These are phyloP conservation scores for Petunia hybrid DNA, from an alignment of 305 asterid species.

Conservation along the genomic window DNA sequence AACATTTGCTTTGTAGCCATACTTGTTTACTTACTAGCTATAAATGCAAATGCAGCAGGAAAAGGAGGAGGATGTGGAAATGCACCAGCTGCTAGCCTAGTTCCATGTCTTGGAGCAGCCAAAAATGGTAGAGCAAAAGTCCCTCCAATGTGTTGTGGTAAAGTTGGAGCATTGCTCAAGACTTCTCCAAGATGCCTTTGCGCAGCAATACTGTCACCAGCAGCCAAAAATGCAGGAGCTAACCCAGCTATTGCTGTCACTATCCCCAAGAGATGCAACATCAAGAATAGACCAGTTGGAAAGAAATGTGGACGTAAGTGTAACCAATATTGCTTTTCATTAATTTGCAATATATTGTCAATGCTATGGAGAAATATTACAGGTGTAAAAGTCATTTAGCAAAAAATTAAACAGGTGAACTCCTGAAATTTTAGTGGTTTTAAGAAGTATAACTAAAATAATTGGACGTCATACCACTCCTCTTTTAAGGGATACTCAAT, in stretches of 20 bases:
- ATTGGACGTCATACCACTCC: no score
- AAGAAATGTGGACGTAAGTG: constrained; percentile 55
- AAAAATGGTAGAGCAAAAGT: constrained; percentile 33
- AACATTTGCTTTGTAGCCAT: constrained; percentile 26
- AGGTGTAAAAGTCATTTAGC: neutral
- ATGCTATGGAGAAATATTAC: neutral
- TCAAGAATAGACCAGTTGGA: constrained; percentile 44
- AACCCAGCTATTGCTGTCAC: constrained; percentile 48
- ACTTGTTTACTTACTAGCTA: constrained; percentile 33
- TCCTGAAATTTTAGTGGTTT: no score
- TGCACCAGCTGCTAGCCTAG: constrained; percentile 45
- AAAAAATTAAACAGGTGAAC: no score
- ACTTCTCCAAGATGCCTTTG: constrained; percentile 48
- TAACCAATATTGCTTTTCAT: neutral
- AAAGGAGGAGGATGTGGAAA: constrained; percentile 39
- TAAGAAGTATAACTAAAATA: no score
- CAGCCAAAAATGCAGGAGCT: constrained; percentile 42
- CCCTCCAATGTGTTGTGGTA: constrained; percentile 42
- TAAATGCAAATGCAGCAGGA: constrained; percentile 40
- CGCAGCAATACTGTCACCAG: constrained; percentile 48
- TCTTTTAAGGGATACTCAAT: no score
- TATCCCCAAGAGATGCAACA: constrained; percentile 51
- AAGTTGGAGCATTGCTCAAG: constrained; percentile 39
- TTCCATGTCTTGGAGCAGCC: constrained; percentile 47
- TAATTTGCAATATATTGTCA: neutral